phyloP scores from a whole-genome alignment of 2,329 filamentous ascomycete genomes.

The Pestalotiopsis sp. region DNA sequence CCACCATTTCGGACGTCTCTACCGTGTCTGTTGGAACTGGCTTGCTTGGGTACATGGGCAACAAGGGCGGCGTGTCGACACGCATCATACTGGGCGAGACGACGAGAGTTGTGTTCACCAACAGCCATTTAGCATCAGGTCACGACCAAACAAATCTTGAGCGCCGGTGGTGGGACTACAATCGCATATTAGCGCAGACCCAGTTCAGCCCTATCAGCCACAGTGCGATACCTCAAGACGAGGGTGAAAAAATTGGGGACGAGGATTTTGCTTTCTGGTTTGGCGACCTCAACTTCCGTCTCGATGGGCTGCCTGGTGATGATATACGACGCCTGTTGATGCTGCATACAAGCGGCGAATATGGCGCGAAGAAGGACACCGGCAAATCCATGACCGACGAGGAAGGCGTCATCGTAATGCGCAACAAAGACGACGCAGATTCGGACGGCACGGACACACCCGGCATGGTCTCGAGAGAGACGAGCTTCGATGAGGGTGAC shows the following conservation, averaged over 20 bases:
- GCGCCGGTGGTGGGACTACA: slow-evolving; percentile 85
- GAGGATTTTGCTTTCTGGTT: slow-evolving; percentile 97
- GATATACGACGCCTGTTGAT: slow-evolving; percentile 86
- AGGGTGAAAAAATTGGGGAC: slow-evolving; percentile 74
- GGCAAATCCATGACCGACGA: slow-evolving; percentile 42
- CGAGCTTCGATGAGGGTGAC: slow-evolving; percentile 30
- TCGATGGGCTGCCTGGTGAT: slow-evolving; percentile 85
- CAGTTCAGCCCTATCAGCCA: slow-evolving; percentile 76
- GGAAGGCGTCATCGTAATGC: slow-evolving; percentile 54
- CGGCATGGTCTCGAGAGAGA: slow-evolving; percentile 32
- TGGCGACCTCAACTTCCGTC: slow-evolving; percentile 91
- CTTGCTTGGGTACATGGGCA: slow-evolving; percentile 89
- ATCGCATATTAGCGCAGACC: slow-evolving; percentile 75
- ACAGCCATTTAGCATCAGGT: slow-evolving; percentile 89
- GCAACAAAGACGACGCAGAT: slow-evolving; percentile 50
- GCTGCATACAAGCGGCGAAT: slow-evolving; percentile 80
- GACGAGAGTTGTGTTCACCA: slow-evolving; percentile 86
- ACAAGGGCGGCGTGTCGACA: slow-evolving; percentile 87
- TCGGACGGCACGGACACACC: slow-evolving; percentile 36
- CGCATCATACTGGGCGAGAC: slow-evolving; percentile 87
- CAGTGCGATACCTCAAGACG: slow-evolving; percentile 66
- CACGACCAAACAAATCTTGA: slow-evolving; percentile 77
- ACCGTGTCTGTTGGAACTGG: slow-evolving; percentile 86
- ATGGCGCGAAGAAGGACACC: slow-evolving; percentile 56
- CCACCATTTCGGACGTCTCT: slow-evolving; percentile 79